phyloP scores from a whole-genome alignment of 345 rosid species.

The Alliaria petiolata region DNA sequence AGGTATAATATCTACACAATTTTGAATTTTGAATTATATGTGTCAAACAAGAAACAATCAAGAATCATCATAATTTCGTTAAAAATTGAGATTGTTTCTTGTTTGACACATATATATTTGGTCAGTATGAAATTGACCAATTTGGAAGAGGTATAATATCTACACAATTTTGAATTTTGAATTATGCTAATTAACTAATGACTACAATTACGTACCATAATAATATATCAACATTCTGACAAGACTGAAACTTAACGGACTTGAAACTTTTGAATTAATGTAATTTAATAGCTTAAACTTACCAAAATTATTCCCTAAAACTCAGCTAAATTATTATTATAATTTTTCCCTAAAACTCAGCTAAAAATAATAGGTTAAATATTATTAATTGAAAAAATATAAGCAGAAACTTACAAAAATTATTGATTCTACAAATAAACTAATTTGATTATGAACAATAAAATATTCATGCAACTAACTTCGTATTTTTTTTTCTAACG shows the following conservation, averaged over 20 bases:
- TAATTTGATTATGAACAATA: not conserved
- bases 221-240: not conserved
- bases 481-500: not conserved
- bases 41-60: not conserved
- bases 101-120: too few species aligned
- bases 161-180: not conserved
- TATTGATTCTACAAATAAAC: not conserved
- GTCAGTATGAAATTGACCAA: not conserved
- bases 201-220: not conserved
- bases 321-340: not conserved
- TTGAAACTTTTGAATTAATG: not conserved
- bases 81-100: too few species aligned
- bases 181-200: conserved; percentile 7
- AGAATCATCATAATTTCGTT: too few species aligned
- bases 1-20: too few species aligned
- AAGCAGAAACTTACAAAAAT: not conserved
- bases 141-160: not conserved
- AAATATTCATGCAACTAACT: not conserved
- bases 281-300: too few species aligned
- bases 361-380: too few species aligned
- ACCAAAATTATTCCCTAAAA: too few species aligned
- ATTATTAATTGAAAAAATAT: not conserved
- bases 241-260: not conserved
- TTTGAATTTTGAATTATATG: too few species aligned
- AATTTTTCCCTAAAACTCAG: too few species aligned